Evolutionary conservation across 2,329 filamentous ascomycete genomes (phyloP).

Genomic region (Apiospora hydei): DNA sequence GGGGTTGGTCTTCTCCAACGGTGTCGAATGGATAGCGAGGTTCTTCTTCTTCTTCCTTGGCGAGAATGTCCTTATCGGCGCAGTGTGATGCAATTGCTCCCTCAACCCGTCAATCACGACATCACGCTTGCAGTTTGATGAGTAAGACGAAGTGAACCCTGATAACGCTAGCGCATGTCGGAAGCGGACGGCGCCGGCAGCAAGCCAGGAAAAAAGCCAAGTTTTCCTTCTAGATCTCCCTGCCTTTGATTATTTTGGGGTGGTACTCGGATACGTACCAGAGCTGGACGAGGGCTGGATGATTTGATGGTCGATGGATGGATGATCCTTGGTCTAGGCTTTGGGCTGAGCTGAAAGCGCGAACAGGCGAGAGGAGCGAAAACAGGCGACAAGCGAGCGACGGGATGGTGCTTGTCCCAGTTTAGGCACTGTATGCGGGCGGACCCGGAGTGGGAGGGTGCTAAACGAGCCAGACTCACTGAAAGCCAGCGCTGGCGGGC

Average conservation of each 20-base stretch:
- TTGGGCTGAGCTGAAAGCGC: constrained; percentile 11
- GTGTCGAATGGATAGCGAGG: background rate
- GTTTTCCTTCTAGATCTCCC: background rate
- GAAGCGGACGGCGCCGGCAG: constrained; percentile 12
- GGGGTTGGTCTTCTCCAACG: background rate
- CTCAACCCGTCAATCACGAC: constrained; percentile 1
- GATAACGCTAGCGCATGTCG: constrained; percentile 6
- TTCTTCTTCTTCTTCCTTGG: background rate
- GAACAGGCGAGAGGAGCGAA: background rate
- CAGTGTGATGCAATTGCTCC: background rate
- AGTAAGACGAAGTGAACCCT: background rate
- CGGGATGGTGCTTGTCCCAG: background rate
- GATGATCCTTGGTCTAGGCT: background rate
- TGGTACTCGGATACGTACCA: background rate
- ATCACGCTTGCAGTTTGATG: background rate
- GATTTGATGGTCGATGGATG: background rate
- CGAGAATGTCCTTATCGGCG: background rate
- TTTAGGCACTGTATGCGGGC: background rate
- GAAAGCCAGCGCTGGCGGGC: background rate
- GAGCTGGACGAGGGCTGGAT: background rate
- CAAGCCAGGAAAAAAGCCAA: background rate
- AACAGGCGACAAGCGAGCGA: background rate
- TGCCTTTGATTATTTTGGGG: background rate
- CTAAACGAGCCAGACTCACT: background rate
- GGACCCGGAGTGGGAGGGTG: background rate